Evolutionary conservation across 805 yeast genomes (phyloP), one percentile per base, ranked within the genome.

Genomic region (Isabelozyma heimii): DNA sequence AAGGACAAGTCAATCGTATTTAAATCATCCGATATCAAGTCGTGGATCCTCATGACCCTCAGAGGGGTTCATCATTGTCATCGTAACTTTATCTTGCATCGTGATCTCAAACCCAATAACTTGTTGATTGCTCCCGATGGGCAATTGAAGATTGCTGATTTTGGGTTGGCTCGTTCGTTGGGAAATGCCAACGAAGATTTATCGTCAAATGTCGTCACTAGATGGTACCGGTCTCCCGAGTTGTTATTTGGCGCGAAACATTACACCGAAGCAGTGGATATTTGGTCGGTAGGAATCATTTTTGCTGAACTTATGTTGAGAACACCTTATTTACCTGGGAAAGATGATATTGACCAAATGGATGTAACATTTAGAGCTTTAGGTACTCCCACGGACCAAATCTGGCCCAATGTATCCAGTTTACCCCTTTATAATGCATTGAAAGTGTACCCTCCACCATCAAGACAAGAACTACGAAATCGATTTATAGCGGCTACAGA

Each of bases 21-120:
- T 64, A 80, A 85, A 33, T 87, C 91, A 3, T 87, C 91, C 1
- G 97, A 94, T 68, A 83, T 91, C 53, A 94, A 94, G 66, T 77
- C 96, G 20, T 94, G 99, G 98, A 69, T 94, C 59, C 69, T 91
- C 39, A 94, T 94, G 98, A 89, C 97, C 0, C 71, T 94, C 26
- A 76, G 99, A 58, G 99, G 99, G 3, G 80, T 94, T 4, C 94
- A 92, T 62, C 98, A 94, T 62, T 91, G 97, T 62, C 99, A 94
- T 63, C 76, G 99, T 49, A 89, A 91, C 61, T 87, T 83, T 57
- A 87, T 94, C 16, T 70, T 94, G 45, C 99, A 94, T 62, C 80
- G 99, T 55, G 98, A 92, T 73, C 75, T 92, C 57, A 92, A 92
- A 65, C 98, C 98, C 12, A 89, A 89, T 65, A 94, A 94, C 68